These are phyloP conservation scores for Zygosaccharomyces pseudorouxii DNA, from an alignment of 805 yeast species.

Conservation along the genomic window DNA sequence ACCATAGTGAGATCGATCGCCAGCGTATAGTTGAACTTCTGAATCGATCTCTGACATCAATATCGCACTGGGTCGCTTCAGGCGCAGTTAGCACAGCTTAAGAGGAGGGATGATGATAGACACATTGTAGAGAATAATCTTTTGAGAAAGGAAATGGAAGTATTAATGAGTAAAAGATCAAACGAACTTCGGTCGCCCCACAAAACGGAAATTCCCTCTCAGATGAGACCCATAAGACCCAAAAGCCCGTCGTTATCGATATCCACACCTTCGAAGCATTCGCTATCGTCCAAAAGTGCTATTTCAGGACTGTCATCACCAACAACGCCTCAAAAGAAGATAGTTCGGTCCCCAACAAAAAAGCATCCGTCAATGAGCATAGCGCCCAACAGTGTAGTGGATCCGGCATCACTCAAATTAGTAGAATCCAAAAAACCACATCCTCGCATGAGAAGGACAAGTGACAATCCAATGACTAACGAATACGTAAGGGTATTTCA, in stretches of 20 bases:
- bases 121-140: conserved; percentile 25
- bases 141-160: conserved; percentile 26
- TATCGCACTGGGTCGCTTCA: conserved; percentile 35
- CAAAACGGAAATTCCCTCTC: conserved; percentile 1
- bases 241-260: conserved; percentile 4
- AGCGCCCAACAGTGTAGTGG: not conserved
- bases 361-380: not conserved
- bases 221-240: not conserved
- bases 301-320: conserved; percentile 3
- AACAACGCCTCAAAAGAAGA: conserved; percentile 3
- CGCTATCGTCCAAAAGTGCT: not conserved
- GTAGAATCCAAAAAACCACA: conserved; percentile 32
- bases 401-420: conserved; percentile 8
- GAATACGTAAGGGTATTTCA: conserved; percentile 32
- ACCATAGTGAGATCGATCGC: conserved; percentile 9
- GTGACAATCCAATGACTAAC: conserved; percentile 29
- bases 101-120: conserved; percentile 22
- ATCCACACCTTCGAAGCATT: not conserved
- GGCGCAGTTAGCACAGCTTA: conserved; percentile 27
- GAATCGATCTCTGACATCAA: conserved; percentile 26
- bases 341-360: conserved; percentile 1
- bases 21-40: conserved; percentile 23
- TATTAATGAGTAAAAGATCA: conserved; percentile 17
- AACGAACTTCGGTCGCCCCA: conserved; percentile 4
- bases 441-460: conserved; percentile 30